Conservation (phyloP, 345 rosid genomes). For the Boechera divaricarpa region DNA sequence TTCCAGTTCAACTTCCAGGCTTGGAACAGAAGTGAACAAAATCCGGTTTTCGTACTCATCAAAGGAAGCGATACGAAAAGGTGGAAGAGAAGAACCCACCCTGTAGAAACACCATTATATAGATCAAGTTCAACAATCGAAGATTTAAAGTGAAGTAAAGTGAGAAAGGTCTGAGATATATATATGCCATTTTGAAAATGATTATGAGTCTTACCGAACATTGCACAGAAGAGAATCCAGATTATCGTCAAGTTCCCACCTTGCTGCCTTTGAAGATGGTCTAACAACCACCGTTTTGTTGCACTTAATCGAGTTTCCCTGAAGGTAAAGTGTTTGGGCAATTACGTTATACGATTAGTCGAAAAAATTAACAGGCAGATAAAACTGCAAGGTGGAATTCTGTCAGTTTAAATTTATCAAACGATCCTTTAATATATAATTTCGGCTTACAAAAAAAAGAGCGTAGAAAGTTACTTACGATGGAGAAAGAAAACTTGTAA, state of each 20-base stretch:
- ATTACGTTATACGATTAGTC: constrained; percentile 22
- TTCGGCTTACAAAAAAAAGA: constrained; percentile 15
- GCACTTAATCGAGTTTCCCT: constrained; percentile 52
- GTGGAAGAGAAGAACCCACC: constrained; percentile 60
- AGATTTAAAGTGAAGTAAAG: constrained; percentile 10
- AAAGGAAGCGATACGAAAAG: constrained; percentile 50
- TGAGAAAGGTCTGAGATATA: constrained; percentile 10
- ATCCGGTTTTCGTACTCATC: constrained; percentile 57
- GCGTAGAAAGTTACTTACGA: constrained; percentile 47
- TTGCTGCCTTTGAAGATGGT: constrained; percentile 52
- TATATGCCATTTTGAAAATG: neutral
- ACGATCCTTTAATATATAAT: neutral
- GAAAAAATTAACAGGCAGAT: neutral
- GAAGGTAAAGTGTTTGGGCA: constrained; percentile 20
- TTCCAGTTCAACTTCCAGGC: constrained; percentile 47
- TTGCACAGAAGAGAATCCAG: constrained; percentile 11
- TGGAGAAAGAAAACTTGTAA: constrained; percentile 59
- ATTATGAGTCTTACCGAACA: constrained; percentile 45
- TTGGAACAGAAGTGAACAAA: constrained; percentile 50
- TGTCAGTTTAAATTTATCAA: neutral
- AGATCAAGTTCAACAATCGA: constrained; percentile 13
- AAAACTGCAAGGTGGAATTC: neutral
- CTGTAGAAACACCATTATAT: constrained; percentile 45
- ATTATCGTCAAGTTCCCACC: constrained; percentile 52
- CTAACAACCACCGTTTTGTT: constrained; percentile 49